Percentiles rank a stretch among this genome's conserved stretches.
phyloP scores from a whole-genome alignment of 306 rosid species.

The Cucumis sativus region DNA sequence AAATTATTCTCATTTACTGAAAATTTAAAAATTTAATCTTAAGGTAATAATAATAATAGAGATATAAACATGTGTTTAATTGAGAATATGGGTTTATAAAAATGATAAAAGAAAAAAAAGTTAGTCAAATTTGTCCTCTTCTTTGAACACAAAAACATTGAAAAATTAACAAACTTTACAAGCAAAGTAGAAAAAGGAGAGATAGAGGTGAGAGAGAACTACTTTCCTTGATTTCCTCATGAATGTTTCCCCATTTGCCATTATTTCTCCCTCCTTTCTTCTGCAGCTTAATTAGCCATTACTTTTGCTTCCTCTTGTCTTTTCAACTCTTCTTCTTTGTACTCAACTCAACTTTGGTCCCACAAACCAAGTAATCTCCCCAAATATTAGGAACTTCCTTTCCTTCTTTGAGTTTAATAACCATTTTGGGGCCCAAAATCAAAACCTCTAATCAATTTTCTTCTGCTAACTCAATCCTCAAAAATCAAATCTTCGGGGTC shows the following conservation, averaged over 20 bases:
- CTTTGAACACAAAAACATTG: neutral
- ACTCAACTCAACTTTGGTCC: neutral
- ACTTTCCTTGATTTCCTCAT: slow-evolving; percentile 1
- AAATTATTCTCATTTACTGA: too few species aligned
- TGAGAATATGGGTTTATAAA: neutral
- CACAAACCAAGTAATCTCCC: neutral
- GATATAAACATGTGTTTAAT: neutral
- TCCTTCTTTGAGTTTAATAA: neutral
- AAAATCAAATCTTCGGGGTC: neutral
- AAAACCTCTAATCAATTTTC: too few species aligned
- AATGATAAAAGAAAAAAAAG: neutral
- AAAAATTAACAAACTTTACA: neutral
- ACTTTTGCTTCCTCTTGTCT: neutral
- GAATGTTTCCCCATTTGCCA: neutral
- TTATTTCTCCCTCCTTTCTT: neutral
- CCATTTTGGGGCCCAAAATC: too few species aligned
- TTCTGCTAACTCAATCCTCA: neutral
- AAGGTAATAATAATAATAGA: too few species aligned
- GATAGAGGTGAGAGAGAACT: neutral
- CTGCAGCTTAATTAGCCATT: neutral
- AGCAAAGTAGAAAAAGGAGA: neutral
- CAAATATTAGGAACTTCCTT: neutral
- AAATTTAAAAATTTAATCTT: too few species aligned
- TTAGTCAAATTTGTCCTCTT: slow-evolving; percentile 3
- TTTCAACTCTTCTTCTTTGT: neutral